These are phyloP conservation scores for Plenodomus lindquistii DNA, from an alignment of 2,329 filamentous ascomycete genomes.

Conservation along the genomic window DNA sequence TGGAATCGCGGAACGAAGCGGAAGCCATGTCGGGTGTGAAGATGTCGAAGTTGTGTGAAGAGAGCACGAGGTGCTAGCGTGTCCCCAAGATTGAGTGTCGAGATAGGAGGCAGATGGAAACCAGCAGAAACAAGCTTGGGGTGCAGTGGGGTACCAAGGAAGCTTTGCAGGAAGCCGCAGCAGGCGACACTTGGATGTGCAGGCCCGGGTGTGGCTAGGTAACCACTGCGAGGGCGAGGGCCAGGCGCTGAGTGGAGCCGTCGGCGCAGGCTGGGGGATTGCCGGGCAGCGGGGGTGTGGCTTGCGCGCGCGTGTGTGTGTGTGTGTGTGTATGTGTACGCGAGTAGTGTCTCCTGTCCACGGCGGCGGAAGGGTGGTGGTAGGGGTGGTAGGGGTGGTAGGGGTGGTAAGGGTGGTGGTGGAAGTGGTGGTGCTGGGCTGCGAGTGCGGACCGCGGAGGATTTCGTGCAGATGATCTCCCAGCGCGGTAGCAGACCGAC, in stretches of 20 bases:
- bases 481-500: conserved; percentile 23
- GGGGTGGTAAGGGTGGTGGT: conserved; percentile 15
- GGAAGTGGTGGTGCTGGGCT: conserved; percentile 18
- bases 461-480: conserved; percentile 60
- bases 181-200: conserved; percentile 41
- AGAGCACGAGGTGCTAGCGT: conserved; percentile 26
- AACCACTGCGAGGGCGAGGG: conserved; percentile 16
- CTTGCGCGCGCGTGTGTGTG: not conserved
- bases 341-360: not conserved
- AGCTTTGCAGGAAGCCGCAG: conserved; percentile 43
- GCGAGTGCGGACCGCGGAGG: conserved; percentile 45
- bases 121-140: conserved; percentile 16
- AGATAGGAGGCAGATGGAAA: conserved; percentile 8
- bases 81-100: not conserved
- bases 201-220: conserved; percentile 20
- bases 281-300: conserved; percentile 10
- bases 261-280: conserved; percentile 12
- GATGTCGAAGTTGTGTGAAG: conserved; percentile 6
- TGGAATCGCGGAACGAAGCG: conserved; percentile 86
- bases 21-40: conserved; percentile 69
- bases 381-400: conserved; percentile 14
- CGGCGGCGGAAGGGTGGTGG: conserved; percentile 17
- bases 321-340: too few relatives aligned
- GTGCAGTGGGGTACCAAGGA: conserved; percentile 17
- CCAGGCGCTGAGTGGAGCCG: conserved; percentile 2